Conservation (phyloP, 2,329 filamentous ascomycete genomes). For the Apiospora malaysiana region DNA sequence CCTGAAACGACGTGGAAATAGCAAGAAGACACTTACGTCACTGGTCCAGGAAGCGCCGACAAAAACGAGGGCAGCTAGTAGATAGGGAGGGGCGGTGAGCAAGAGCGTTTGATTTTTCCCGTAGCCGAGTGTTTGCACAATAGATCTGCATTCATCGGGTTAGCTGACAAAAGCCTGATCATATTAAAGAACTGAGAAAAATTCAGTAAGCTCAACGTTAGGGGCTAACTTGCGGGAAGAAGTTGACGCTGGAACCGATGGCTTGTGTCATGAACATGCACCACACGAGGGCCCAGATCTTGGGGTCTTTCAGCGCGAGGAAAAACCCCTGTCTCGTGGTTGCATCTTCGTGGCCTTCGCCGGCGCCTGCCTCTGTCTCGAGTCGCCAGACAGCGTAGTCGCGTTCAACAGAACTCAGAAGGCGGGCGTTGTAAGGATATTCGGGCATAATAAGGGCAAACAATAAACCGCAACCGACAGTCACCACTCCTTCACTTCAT, state of each 20-base stretch:
- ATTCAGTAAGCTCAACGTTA: no score
- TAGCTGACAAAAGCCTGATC: no score
- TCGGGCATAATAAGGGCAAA: conserved; percentile 31
- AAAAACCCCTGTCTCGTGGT: conserved; percentile 38
- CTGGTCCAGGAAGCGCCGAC: conserved; percentile 40
- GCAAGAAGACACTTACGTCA: conserved; percentile 25
- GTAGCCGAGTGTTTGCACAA: conserved; percentile 54
- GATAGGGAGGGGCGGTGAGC: conserved; percentile 37
- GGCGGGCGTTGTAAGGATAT: conserved; percentile 24
- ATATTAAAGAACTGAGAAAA: no score
- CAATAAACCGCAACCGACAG: conserved; percentile 27
- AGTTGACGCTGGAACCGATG: conserved; percentile 45
- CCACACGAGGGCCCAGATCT: conserved; percentile 43
- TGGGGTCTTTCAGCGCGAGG: conserved; percentile 45
- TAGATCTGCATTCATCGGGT: conserved; percentile 22
- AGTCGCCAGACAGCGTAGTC: conserved; percentile 28
- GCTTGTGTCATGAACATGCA: conserved; percentile 44
- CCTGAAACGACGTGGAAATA: no score
- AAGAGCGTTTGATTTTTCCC: conserved; percentile 36
- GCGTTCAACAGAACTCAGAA: conserved; percentile 27
- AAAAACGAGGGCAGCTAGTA: conserved; percentile 40
- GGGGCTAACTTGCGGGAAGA: conserved; percentile 29
- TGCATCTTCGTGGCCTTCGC: conserved; percentile 24
- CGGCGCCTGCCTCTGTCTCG: conserved; percentile 25
- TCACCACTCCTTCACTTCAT: conserved; percentile 29